Conservation (phyloP, 805 yeast species). For the Tetrapisispora pingtungensis region DNA sequence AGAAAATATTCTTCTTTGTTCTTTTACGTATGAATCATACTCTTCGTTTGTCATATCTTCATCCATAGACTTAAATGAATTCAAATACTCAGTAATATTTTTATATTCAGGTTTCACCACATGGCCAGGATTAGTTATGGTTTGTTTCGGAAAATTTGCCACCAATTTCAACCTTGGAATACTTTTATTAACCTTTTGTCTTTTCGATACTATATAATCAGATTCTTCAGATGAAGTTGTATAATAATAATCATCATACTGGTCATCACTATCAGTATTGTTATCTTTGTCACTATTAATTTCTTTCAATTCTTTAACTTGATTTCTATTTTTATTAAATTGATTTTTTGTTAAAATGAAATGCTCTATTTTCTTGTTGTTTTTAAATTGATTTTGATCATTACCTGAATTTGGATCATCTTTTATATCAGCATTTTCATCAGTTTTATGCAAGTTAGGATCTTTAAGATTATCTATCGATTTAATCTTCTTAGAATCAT, state of each 20-base stretch:
- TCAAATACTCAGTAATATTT: slow-evolving; percentile 36
- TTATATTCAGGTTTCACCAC: slow-evolving; percentile 36
- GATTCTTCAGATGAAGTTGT: slow-evolving; percentile 25
- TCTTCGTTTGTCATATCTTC: slow-evolving; percentile 56
- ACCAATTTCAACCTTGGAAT: slow-evolving; percentile 27
- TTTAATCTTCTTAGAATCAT: no score
- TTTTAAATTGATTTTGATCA: no score
- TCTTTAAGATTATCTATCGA: no score
- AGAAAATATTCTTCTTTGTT: slow-evolving; percentile 38
- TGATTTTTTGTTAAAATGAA: no score
- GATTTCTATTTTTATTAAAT: background rate
- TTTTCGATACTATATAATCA: slow-evolving; percentile 7
- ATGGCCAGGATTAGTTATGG: slow-evolving; percentile 54
- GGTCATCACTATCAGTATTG: slow-evolving; percentile 8
- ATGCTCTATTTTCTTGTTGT: no score
- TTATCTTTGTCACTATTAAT: background rate
- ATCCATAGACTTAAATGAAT: slow-evolving; percentile 48
- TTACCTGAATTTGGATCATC: no score
- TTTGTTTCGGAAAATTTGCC: slow-evolving; percentile 34
- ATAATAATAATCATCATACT: slow-evolving; percentile 19
- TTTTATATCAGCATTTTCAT: no score
- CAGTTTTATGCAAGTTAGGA: no score
- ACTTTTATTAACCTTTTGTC: slow-evolving; percentile 8
- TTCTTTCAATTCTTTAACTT: background rate
- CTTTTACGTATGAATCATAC: slow-evolving; percentile 43